These are phyloP conservation scores for Chlorella variabilis DNA, from an alignment of 163 green algal species.

Conservation along the genomic window DNA sequence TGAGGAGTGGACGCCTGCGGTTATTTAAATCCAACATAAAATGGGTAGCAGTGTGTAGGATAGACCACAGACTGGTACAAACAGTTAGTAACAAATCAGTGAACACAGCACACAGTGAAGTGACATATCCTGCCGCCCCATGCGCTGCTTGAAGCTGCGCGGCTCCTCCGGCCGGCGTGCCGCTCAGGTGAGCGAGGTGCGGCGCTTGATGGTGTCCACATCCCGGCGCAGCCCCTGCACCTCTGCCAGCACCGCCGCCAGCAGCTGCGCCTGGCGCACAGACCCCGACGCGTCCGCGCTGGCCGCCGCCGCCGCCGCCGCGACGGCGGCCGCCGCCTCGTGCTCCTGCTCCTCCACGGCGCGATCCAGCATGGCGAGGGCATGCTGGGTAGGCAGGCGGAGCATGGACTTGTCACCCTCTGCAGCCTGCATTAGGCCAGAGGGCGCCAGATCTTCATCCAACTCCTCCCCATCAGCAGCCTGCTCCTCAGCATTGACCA, in stretches of 20 bases:
- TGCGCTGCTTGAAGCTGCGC: too few relatives aligned
- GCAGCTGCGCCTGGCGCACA: background rate
- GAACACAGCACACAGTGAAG: too few relatives aligned
- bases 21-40: too few relatives aligned
- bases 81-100: too few relatives aligned
- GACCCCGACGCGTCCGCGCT: background rate
- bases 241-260: constrained; percentile 4
- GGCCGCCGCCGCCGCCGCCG: background rate
- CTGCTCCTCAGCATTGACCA: background rate
- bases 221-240: background rate
- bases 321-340: background rate
- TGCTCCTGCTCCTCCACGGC: background rate
- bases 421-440: background rate
- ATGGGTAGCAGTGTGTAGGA: too few relatives aligned
- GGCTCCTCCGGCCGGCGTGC: too few relatives aligned
- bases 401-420: background rate
- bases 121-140: too few relatives aligned
- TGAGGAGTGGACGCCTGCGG: too few relatives aligned
- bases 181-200: too few relatives aligned
- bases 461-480: background rate
- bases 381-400: background rate
- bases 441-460: background rate
- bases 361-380: constrained; percentile 1
- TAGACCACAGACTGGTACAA: too few relatives aligned
- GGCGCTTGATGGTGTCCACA: background rate